These are phyloP conservation scores for Fusarium burgessii DNA, from an alignment of 2,329 filamentous ascomycete genomes.

Conservation along the genomic window DNA sequence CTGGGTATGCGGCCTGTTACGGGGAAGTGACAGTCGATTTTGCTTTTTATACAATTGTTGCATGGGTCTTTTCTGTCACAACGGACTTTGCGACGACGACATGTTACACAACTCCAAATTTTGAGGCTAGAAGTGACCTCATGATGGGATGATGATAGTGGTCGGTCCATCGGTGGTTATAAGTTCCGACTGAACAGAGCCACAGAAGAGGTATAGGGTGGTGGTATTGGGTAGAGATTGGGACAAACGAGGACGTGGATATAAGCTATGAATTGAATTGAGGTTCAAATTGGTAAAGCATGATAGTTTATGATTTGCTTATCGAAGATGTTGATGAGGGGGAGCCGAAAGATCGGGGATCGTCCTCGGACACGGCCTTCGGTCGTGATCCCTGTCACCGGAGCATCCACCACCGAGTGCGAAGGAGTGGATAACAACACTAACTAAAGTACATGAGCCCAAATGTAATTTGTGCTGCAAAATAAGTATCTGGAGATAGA, in stretches of 20 bases:
- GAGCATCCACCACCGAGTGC: constrained; percentile 4
- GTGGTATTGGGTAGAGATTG: not conserved
- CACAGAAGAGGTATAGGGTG: not conserved
- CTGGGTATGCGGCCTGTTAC: constrained; percentile 49
- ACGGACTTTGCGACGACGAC: constrained; percentile 49
- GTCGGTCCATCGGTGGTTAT: constrained; percentile 38
- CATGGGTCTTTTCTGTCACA: constrained; percentile 50
- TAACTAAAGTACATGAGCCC: constrained; percentile 18
- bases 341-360: constrained; percentile 25
- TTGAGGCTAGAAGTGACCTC: constrained; percentile 31
- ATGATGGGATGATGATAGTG: constrained; percentile 12
- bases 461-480: fast-evolving
- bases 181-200: constrained; percentile 10
- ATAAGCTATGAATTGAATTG: not conserved
- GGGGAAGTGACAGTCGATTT: constrained; percentile 49
- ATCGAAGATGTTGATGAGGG: not conserved
- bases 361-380: constrained; percentile 48
- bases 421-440: not conserved
- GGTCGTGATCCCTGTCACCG: constrained; percentile 39
- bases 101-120: constrained; percentile 51
- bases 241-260: not conserved
- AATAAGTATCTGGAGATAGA: not conserved
- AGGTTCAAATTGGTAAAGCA: not conserved
- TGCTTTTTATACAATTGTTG: constrained; percentile 42
- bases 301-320: not conserved